A percentile compares a stretch with the other conserved stretches of the same genome.
These are phyloP conservation scores for Kodamaea leandrae DNA, from an alignment of 805 yeast genomes.

Conservation along the genomic window DNA sequence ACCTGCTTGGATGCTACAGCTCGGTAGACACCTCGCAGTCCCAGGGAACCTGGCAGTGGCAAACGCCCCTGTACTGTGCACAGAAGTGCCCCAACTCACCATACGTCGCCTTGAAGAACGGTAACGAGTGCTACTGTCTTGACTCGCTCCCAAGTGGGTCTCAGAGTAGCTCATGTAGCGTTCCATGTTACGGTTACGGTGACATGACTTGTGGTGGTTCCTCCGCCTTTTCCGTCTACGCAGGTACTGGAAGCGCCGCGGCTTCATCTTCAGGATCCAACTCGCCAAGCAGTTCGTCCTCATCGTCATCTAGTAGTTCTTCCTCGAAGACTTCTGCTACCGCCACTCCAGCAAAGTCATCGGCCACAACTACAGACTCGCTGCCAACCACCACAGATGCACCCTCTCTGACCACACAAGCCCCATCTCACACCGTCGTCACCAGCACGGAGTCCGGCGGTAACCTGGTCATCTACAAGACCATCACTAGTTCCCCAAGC, in stretches of 20 bases:
- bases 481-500: conserved; percentile 11
- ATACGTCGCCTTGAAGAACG: conserved; percentile 37
- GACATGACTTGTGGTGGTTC: conserved; percentile 38
- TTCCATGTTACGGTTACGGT: conserved; percentile 36
- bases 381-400: conserved; percentile 3
- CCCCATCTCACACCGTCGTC: not conserved
- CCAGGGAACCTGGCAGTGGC: conserved; percentile 25
- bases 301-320: not conserved
- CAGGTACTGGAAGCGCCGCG: conserved; percentile 16
- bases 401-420: not conserved
- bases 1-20: conserved; percentile 28
- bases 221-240: conserved; percentile 28
- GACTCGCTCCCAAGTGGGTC: conserved; percentile 27
- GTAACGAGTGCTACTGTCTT: conserved; percentile 41
- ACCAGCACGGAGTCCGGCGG: conserved; percentile 5
- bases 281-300: not conserved
- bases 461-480: conserved; percentile 10
- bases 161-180: conserved; percentile 23
- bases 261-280: conserved; percentile 3
- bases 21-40: conserved; percentile 25
- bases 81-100: conserved; percentile 30
- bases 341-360: conserved; percentile 5
- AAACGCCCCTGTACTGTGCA: conserved; percentile 30
- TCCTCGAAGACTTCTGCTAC: conserved; percentile 10
- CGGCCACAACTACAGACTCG: conserved; percentile 4